phyloP scores from a whole-genome alignment of 345 rosid species.

The Anastatica hierochuntica region DNA sequence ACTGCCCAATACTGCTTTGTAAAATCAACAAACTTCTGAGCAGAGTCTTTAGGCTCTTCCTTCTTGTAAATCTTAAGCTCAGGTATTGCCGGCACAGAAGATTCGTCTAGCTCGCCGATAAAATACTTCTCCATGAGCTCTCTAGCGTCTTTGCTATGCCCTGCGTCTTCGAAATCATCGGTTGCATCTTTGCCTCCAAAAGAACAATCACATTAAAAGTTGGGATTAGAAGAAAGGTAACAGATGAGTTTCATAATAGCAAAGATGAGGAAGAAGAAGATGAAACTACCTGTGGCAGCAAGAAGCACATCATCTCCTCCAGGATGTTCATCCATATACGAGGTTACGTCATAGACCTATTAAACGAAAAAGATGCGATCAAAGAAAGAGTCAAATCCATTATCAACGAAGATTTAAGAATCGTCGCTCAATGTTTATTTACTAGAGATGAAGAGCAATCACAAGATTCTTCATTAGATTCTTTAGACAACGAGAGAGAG shows the following conservation, averaged over 20 bases:
- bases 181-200: constrained; percentile 72
- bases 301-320: constrained; percentile 93
- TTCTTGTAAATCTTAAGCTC: constrained; percentile 54
- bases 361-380: neutral
- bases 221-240: too few species aligned
- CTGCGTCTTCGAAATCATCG: too few species aligned
- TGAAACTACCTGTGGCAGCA: constrained; percentile 46
- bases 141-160: constrained; percentile 65
- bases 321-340: constrained; percentile 87
- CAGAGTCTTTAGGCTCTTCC: constrained; percentile 22
- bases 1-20: constrained; percentile 60
- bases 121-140: constrained; percentile 54
- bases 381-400: neutral
- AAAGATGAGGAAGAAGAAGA: neutral
- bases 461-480: neutral
- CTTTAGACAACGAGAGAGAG: neutral
- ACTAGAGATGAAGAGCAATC: neutral
- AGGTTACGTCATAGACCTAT: constrained; percentile 73
- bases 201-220: neutral
- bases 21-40: constrained; percentile 37
- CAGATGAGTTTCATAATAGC: too few species aligned
- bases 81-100: constrained; percentile 35
- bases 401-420: neutral
- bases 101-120: constrained; percentile 68
- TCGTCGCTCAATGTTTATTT: too few species aligned